Conservation (phyloP, 306 rosid genomes). For the Echinosophora koreensis region DNA sequence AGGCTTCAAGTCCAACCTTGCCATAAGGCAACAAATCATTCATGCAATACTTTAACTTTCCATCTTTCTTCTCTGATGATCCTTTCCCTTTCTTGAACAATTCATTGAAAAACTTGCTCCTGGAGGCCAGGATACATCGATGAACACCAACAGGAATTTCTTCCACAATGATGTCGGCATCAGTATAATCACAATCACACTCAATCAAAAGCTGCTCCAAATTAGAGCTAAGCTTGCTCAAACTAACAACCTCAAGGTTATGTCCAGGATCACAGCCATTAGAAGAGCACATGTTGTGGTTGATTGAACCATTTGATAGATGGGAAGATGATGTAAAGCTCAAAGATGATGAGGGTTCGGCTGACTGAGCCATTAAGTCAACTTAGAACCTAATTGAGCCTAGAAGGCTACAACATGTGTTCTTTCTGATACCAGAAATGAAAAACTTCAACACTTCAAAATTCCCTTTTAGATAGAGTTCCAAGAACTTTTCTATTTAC, state of each 20-base stretch:
- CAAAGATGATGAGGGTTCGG: constrained; percentile 88
- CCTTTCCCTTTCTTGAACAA: constrained; percentile 67
- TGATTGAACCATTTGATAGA: constrained; percentile 74
- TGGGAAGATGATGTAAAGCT: constrained; percentile 85
- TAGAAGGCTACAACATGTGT: constrained; percentile 22
- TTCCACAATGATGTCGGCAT: constrained; percentile 75
- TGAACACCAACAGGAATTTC: constrained; percentile 70
- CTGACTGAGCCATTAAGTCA: constrained; percentile 67
- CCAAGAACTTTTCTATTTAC: constrained; percentile 14
- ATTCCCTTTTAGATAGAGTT: constrained; percentile 24
- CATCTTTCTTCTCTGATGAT: constrained; percentile 55
- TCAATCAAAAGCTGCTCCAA: constrained; percentile 85
- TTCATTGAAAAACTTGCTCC: constrained; percentile 80
- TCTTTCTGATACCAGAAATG: constrained; percentile 18
- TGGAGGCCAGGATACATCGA: constrained; percentile 81
- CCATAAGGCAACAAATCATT: constrained; percentile 80
- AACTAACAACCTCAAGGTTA: constrained; percentile 77
- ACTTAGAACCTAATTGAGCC: constrained; percentile 23
- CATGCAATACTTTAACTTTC: constrained; percentile 70
- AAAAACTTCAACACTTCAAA: constrained; percentile 28
- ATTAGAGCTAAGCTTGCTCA: constrained; percentile 76
- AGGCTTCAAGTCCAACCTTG: constrained; percentile 79
- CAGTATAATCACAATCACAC: constrained; percentile 71
- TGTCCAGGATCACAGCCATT: constrained; percentile 57
- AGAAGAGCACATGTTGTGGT: constrained; percentile 60